Evolutionary conservation across 2,329 filamentous ascomycete genomes (phyloP).

Genomic region (Penicillium sp.): DNA sequence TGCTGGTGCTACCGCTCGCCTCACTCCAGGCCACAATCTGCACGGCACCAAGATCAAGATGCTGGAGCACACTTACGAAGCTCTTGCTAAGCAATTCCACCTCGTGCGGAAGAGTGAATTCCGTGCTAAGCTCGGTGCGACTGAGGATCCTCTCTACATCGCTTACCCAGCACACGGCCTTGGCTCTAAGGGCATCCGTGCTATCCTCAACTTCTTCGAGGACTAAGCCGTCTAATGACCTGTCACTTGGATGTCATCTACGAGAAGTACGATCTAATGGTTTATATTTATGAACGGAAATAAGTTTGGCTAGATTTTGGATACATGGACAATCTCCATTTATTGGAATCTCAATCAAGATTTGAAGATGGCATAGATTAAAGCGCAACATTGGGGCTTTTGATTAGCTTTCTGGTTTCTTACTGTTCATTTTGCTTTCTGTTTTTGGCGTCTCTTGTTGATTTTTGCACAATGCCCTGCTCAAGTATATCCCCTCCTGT

Average conservation of each 20-base stretch:
- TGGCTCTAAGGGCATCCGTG: slow-evolving; percentile 76
- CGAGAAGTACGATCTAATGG: neutral
- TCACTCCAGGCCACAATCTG: slow-evolving; percentile 79
- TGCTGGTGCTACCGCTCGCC: slow-evolving; percentile 71
- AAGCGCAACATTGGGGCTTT: neutral
- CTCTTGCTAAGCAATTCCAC: slow-evolving; percentile 77
- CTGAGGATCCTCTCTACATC: slow-evolving; percentile 83
- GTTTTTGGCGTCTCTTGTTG: neutral
- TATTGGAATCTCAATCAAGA: neutral
- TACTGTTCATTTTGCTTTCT: neutral
- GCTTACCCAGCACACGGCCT: slow-evolving; percentile 86
- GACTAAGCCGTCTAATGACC: slow-evolving; percentile 40
- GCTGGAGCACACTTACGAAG: slow-evolving; percentile 77
- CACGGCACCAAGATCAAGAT: slow-evolving; percentile 78
- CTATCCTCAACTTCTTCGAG: slow-evolving; percentile 89
- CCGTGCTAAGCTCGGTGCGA: slow-evolving; percentile 82
- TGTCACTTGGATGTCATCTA: neutral
- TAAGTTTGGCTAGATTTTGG: neutral
- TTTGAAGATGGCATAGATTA: neutral
- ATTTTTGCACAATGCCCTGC: neutral
- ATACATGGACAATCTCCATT: neutral
- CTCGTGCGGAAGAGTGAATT: slow-evolving; percentile 86
- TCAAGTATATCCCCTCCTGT: slow-evolving; percentile 10
- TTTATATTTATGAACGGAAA: neutral
- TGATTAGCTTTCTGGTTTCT: neutral